A percentile compares a stretch with the other conserved stretches of the same genome.
phyloP scores from a whole-genome alignment of 805 yeast species.

The Candida ipomoeae region DNA sequence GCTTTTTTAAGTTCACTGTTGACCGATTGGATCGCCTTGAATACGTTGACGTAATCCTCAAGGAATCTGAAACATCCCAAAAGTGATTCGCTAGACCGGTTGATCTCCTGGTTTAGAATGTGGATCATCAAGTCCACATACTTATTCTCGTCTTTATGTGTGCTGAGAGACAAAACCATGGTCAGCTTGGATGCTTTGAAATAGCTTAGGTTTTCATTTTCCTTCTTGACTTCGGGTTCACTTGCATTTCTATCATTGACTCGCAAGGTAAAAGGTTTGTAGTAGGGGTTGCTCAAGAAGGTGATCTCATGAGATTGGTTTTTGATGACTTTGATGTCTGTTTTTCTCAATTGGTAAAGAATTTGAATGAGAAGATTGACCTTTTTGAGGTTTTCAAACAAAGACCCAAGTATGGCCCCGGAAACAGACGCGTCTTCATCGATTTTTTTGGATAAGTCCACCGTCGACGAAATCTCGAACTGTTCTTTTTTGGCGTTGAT shows the following conservation, averaged over 20 bases:
- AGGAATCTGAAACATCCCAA: conserved; percentile 34
- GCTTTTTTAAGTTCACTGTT: conserved; percentile 5
- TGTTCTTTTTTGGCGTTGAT: conserved; percentile 20
- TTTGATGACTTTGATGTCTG: conserved; percentile 23
- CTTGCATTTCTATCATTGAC: conserved; percentile 9
- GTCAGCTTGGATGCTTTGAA: background rate
- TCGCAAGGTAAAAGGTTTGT: conserved; percentile 13
- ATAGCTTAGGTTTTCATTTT: background rate
- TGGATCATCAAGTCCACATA: conserved; percentile 19
- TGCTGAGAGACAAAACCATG: conserved; percentile 4
- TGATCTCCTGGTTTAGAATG: conserved; percentile 23
- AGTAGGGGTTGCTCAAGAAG: conserved; percentile 25
- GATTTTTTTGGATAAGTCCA: conserved; percentile 24
- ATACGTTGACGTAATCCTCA: conserved; percentile 28
- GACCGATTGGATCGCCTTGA: conserved; percentile 22
- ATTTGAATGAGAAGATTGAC: conserved; percentile 30
- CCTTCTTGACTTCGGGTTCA: background rate
- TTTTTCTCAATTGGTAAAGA: conserved; percentile 30
- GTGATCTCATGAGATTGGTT: conserved; percentile 27
- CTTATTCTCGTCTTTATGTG: conserved; percentile 10
- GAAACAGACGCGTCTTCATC: conserved; percentile 16
- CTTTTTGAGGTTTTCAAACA: conserved; percentile 29
- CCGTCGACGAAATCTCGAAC: conserved; percentile 29
- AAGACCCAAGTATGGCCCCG: conserved; percentile 18
- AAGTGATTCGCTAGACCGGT: conserved; percentile 15